phyloP scores from a whole-genome alignment of 2,329 filamentous ascomycete genomes.

The Trichoderma atrobrunneum region DNA sequence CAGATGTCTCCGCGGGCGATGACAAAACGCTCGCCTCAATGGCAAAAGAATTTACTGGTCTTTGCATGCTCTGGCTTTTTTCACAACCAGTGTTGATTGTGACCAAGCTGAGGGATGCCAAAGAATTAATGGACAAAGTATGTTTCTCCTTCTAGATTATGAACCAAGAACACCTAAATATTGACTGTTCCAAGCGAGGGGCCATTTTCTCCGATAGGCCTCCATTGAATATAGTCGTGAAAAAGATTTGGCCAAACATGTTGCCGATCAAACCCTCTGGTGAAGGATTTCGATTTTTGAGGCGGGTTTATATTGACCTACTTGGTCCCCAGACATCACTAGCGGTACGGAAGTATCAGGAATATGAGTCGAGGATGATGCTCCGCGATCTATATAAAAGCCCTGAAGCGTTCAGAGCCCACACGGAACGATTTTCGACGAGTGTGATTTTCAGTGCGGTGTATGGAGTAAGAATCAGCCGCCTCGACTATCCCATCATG shows the following conservation, averaged over 20 bases:
- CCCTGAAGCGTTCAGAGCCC: not conserved
- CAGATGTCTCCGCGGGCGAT: not conserved
- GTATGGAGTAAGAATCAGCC: not conserved
- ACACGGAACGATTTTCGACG: conserved; percentile 10
- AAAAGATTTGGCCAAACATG: not conserved
- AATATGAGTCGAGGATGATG: conserved; percentile 9
- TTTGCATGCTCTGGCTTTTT: conserved; percentile 3
- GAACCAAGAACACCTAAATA: not conserved
- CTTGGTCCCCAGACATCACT: not conserved
- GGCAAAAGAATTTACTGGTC: not conserved
- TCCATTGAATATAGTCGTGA: not conserved
- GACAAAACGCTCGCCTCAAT: not conserved
- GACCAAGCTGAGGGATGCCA: not conserved
- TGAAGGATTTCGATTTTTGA: not conserved
- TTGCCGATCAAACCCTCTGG: not conserved
- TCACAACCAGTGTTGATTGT: not conserved
- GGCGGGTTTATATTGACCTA: not conserved
- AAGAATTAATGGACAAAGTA: conserved; percentile 9
- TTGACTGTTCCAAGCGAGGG: not conserved
- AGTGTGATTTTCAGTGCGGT: conserved; percentile 21
- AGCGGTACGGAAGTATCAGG: conserved; percentile 3
- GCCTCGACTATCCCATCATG: conserved; percentile 10
- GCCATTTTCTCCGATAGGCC: conserved; percentile 8
- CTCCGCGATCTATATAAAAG: not conserved
- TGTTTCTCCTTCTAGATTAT: not conserved